These are phyloP conservation scores for Monilinia vaccinii-corymbosi DNA, from an alignment of 2,329 filamentous ascomycete genomes.

Conservation along the genomic window DNA sequence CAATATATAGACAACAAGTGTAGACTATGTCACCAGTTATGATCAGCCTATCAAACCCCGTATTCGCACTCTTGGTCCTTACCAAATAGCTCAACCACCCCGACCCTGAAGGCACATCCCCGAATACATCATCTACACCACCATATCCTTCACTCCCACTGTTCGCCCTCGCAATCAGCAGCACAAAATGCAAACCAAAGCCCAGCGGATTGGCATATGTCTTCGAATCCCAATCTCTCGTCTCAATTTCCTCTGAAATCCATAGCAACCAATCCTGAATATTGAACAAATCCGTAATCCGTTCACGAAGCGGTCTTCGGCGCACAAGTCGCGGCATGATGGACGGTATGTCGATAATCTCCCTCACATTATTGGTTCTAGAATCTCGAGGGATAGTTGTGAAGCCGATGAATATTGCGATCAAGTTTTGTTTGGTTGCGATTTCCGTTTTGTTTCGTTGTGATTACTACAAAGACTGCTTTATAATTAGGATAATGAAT, in stretches of 20 bases:
- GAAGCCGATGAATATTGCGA: background rate
- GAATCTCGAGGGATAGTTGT: background rate
- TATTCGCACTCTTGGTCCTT: slow-evolving; percentile 23
- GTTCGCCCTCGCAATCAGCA: slow-evolving; percentile 78
- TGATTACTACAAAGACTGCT: slow-evolving; percentile 1
- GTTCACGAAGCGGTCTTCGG: slow-evolving; percentile 67
- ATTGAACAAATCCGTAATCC: slow-evolving; percentile 72
- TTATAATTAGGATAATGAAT: background rate
- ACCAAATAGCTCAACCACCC: slow-evolving; percentile 59
- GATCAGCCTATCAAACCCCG: slow-evolving; percentile 3
- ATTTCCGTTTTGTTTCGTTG: slow-evolving; percentile 1
- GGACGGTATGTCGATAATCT: slow-evolving; percentile 1
- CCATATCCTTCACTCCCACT: slow-evolving; percentile 38
- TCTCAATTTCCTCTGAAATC: slow-evolving; percentile 87
- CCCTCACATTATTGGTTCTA: background rate
- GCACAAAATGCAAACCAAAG: slow-evolving; percentile 65
- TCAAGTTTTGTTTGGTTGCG: background rate
- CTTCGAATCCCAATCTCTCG: slow-evolving; percentile 81
- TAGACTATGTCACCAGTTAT: slow-evolving; percentile 40
- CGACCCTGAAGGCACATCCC: slow-evolving; percentile 50
- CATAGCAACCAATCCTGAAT: slow-evolving; percentile 84
- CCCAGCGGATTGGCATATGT: slow-evolving; percentile 69
- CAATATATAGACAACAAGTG: slow-evolving; percentile 62
- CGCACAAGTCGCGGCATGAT: slow-evolving; percentile 73
- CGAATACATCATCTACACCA: slow-evolving; percentile 73